Conservation (phyloP, 2,329 filamentous ascomycete species). For the Ascocoryne sarcoides region DNA sequence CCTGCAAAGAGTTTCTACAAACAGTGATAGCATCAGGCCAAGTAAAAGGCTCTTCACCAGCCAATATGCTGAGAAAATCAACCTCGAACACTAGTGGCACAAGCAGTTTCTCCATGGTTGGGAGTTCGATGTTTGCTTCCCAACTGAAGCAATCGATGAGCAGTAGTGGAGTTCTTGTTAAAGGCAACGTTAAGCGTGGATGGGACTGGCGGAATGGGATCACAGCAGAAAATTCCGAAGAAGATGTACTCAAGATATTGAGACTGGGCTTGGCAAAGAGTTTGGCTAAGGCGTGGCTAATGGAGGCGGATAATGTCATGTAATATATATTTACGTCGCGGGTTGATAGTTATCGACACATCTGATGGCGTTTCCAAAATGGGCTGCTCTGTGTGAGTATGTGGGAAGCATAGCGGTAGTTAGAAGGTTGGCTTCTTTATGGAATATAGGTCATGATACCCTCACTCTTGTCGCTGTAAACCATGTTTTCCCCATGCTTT, state of each 20-base stretch:
- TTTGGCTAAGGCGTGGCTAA: constrained; percentile 59
- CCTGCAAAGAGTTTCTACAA: constrained; percentile 70
- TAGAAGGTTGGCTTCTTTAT: constrained; percentile 1
- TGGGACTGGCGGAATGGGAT: constrained; percentile 66
- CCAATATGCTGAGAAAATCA: constrained; percentile 59
- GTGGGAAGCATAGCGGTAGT: constrained; percentile 7
- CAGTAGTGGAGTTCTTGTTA: constrained; percentile 41
- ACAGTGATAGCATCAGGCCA: constrained; percentile 65
- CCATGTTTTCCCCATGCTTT: too few species aligned
- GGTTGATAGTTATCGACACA: constrained; percentile 2
- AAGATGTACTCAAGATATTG: constrained; percentile 64
- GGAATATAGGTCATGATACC: constrained; percentile 16
- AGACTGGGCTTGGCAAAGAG: constrained; percentile 68
- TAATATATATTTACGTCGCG: constrained; percentile 13
- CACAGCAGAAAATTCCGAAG: constrained; percentile 47
- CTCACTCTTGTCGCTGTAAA: too few species aligned
- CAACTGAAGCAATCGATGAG: constrained; percentile 52
- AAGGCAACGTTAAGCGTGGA: constrained; percentile 45
- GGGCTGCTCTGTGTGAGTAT: constrained; percentile 4
- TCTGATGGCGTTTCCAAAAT: constrained; percentile 12
- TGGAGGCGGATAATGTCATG: constrained; percentile 45
- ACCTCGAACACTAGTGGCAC: constrained; percentile 45
- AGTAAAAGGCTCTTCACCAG: constrained; percentile 52
- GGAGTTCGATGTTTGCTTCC: constrained; percentile 61
- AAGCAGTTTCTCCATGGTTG: constrained; percentile 55